Evolutionary conservation across 2,329 filamentous ascomycete species (phyloP).

Genomic region (Thermoascus crustaceus): DNA sequence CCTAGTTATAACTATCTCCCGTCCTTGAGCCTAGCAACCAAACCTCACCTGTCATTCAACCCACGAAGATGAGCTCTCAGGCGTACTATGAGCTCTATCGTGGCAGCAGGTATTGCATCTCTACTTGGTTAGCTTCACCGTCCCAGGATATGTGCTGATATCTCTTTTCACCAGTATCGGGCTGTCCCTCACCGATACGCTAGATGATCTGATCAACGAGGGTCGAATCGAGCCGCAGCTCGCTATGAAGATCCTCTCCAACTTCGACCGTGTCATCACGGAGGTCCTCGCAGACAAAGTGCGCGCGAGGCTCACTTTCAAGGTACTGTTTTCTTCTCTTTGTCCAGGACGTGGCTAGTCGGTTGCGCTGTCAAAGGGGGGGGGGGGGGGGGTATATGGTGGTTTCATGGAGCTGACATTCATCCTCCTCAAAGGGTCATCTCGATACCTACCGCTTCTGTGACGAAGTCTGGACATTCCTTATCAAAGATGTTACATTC

Average conservation of each 20-base stretch:
- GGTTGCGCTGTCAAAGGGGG: neutral
- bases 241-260: slow-evolving; percentile 94
- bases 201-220: slow-evolving; percentile 92
- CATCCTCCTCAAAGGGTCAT: slow-evolving; percentile 58
- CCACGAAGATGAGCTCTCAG: slow-evolving; percentile 40
- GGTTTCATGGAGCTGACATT: slow-evolving; percentile 9
- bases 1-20: slow-evolving; percentile 5
- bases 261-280: slow-evolving; percentile 90
- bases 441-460: slow-evolving; percentile 98
- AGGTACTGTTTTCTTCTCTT: slow-evolving; percentile 52
- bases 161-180: slow-evolving; percentile 61
- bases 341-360: neutral
- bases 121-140: slow-evolving; percentile 1
- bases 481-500: slow-evolving; percentile 98
- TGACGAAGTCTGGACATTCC: slow-evolving; percentile 98
- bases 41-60: slow-evolving; percentile 6
- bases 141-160: slow-evolving; percentile 10
- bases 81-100: slow-evolving; percentile 92
- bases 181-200: slow-evolving; percentile 85
- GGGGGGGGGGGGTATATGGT: too few species aligned
- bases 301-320: slow-evolving; percentile 84
- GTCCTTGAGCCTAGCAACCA: neutral
- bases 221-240: slow-evolving; percentile 95
- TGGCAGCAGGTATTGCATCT: slow-evolving; percentile 73
- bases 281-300: slow-evolving; percentile 89